Percentiles rank a stretch among this genome's conserved stretches.
Evolutionary conservation across 2,329 filamentous ascomycete genomes (phyloP).

Genomic region (Geosmithia morbida): DNA sequence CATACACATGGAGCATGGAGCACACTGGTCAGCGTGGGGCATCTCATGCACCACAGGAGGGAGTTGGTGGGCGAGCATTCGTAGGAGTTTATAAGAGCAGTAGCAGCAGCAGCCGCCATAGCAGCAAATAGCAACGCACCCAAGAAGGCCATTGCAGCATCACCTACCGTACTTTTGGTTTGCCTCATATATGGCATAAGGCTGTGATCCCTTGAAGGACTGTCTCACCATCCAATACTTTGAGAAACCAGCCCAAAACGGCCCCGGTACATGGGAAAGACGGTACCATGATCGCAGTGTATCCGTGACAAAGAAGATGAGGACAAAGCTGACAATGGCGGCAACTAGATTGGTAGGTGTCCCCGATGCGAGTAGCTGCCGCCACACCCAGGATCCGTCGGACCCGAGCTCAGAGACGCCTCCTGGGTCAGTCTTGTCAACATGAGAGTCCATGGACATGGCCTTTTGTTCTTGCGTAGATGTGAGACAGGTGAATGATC

Average conservation of each 20-base stretch:
- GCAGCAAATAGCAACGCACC: too few species aligned
- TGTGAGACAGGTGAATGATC: not conserved
- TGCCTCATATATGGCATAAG: constrained; percentile 9
- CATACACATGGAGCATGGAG: not conserved
- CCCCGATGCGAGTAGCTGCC: not conserved
- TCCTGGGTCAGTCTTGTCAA: too few species aligned
- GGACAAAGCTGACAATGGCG: constrained; percentile 4
- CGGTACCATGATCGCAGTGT: constrained; percentile 12
- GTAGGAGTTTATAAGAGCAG: too few species aligned
- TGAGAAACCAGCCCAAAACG: constrained; percentile 16
- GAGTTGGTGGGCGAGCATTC: too few species aligned
- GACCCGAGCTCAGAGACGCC: too few species aligned
- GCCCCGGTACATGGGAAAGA: constrained; percentile 18
- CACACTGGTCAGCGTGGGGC: not conserved
- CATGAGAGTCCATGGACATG: not conserved
- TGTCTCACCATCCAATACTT: constrained; percentile 15
- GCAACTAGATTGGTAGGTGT: not conserved
- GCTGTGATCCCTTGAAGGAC: constrained; percentile 11
- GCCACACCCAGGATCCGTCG: not conserved
- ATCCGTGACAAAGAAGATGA: constrained; percentile 5
- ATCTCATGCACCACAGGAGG: not conserved
- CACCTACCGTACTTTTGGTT: constrained; percentile 12
- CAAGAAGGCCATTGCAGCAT: too few species aligned
- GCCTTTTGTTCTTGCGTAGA: not conserved
- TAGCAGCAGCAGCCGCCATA: too few species aligned